Evolutionary conservation across 345 rosid species (phyloP).

Genomic region (Physaria fendleri): DNA sequence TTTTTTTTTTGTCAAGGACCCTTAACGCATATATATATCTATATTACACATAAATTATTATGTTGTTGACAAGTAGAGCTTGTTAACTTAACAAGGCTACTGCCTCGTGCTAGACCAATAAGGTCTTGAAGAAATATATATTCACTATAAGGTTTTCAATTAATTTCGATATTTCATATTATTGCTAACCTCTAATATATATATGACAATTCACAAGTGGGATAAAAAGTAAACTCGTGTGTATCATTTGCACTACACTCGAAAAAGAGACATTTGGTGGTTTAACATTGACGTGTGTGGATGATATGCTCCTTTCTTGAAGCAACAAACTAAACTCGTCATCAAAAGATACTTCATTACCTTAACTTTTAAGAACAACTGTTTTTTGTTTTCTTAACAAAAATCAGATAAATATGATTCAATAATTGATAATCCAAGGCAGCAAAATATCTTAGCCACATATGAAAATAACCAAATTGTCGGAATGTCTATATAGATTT

Average conservation of each 20-base stretch:
- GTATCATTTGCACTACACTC: constrained; percentile 11
- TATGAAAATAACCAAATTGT: constrained; percentile 1
- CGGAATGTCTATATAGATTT: constrained; percentile 8
- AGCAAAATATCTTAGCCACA: constrained; percentile 17
- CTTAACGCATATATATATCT: no score
- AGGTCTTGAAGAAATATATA: neutral
- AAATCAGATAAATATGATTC: no score
- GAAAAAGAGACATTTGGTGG: constrained; percentile 23
- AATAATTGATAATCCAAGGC: constrained; percentile 27
- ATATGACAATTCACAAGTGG: constrained; percentile 3
- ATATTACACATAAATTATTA: neutral
- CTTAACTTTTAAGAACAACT: constrained; percentile 11
- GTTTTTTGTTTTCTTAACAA: neutral
- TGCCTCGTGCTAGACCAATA: neutral
- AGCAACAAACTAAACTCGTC: constrained; percentile 29
- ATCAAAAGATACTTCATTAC: constrained; percentile 8
- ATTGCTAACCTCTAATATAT: neutral
- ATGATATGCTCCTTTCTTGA: constrained; percentile 24
- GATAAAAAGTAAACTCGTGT: neutral
- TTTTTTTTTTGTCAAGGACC: no score
- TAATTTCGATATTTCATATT: no score
- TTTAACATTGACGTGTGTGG: constrained; percentile 22
- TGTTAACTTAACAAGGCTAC: neutral
- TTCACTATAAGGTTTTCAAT: neutral
- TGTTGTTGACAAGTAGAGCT: neutral